Evolutionary conservation across 345 rosid species (phyloP), one percentile per base, ranked within the genome.

Genomic region (Turnera subulata): DNA sequence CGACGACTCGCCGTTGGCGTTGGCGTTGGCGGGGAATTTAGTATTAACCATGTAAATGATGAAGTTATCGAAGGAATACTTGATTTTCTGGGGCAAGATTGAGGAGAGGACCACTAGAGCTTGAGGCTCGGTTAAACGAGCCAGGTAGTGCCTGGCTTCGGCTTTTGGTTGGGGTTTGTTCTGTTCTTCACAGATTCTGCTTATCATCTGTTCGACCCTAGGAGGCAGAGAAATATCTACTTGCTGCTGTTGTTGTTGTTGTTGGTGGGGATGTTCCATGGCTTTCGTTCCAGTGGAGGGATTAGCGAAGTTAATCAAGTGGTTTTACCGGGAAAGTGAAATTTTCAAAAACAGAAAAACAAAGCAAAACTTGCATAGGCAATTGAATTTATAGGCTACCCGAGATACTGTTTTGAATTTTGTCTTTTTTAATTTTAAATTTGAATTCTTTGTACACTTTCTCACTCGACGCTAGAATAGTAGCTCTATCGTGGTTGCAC

Each of bases 151-250:
- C 49, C 76, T 72, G 21, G 80, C 58, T 1, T 12, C 46, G 37
- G 32, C 13, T 5, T 7, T 47, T 11, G 81, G 72, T 6, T 53
- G 77, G 13, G 43, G 64, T 42, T 46, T 55, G 0, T 44, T 54
- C 64, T 76, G 78, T 37, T 71, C 71, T 0, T 0, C 12, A 56
- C 81, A 78, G 6, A 88, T 81, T 55, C n/a, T 55, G 6, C 11
- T 38, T 2, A 88, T 68, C 16, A 55, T 15, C 0, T 42, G 56
- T 57, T 83, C 85, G 7, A 81, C 76, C 0, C 69, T 14, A 17
- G 4, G 43, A 42, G 58, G 59, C 42, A 44, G 46, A 2, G 29
- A n/a, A 22, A 38, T 8, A n/a, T n/a, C n/a, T n/a, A n/a, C n/a
- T n/a, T n/a, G n/a, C n/a, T n/a, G n/a, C 42, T 19, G 58, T 11